Base-by-base conservation (phyloP, 2,329 filamentous ascomycete genomes). In the Pezicula neosporulosa region DNA sequence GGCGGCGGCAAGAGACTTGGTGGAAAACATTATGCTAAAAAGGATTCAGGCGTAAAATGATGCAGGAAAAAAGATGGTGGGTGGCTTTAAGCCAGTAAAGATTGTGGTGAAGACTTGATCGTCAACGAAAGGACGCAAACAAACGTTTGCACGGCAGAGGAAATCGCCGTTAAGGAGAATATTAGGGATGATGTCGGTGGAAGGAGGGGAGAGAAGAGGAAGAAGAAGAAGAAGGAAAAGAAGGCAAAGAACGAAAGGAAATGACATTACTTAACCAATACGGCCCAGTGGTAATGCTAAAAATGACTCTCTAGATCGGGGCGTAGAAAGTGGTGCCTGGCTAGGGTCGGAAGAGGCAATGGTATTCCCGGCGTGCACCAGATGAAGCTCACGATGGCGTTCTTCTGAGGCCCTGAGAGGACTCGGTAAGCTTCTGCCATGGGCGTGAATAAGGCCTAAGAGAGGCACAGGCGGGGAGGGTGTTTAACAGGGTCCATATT, bases 81-180 rank as follows among this genome's bases (percentile, higher is more conserved):
- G 45, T 57, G 53, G 56, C 60, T 57, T 57, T 48, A 64, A 54
- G 60, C 60, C 56, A 39, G 59, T 57, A 63, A 57, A 54, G 61
- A 62, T 50, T 56, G 59, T 60, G 48, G 42, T 49, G 48, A 33
- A 57, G 53, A 62, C 58, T 56, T 55, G 50, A 53, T 59, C 48
- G 56, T 64, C 62, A 66, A 64, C 37, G 63, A 65, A 55, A 62
- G 63, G 63, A 66, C 63, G 62, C 63, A 66, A 65, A 66, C 64
- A 55, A 65, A 65, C 37, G 63, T 65, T 52, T 63, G 64, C 64
- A 64, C 56, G 50, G 52, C 53, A 55, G n/a, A 53, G 36, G 52
- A 53, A 44, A 51, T 56, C 57, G 47, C 59, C 57, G 55, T 51
- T 51, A 36, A 45, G 16, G 48, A 52, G 46, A 50, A 45, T 52